Evolutionary conservation across 139 green algal species (phyloP).

Genomic region (Zygnema cylindricum): DNA sequence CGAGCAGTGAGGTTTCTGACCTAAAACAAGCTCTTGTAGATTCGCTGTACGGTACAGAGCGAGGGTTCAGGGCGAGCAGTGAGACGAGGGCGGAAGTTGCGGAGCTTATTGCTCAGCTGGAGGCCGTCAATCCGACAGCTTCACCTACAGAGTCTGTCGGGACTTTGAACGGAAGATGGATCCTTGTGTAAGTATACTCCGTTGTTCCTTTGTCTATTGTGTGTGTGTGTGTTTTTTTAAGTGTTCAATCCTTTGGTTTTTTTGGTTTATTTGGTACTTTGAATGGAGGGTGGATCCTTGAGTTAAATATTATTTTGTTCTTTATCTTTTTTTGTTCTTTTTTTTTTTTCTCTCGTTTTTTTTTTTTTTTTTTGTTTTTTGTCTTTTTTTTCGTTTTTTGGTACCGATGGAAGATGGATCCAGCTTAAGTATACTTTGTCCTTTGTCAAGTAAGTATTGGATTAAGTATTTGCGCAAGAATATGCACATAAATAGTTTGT

Average conservation of each 20-base stretch:
- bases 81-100: conserved; percentile 85
- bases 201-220: background rate
- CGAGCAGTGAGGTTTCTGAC: background rate
- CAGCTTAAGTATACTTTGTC: too few species aligned
- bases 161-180: conserved; percentile 71
- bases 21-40: conserved; percentile 85
- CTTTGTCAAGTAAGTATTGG: too few species aligned
- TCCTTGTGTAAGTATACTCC: conserved; percentile 43
- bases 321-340: background rate
- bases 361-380: background rate
- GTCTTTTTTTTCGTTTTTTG: background rate
- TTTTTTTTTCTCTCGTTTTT: background rate
- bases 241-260: background rate
- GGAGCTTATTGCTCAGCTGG: conserved; percentile 91
- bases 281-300: too few species aligned
- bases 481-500: too few species aligned
- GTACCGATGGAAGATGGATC: too few species aligned
- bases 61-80: conserved; percentile 76
- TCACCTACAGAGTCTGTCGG: conserved; percentile 71
- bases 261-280: background rate
- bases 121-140: conserved; percentile 85
- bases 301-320: background rate
- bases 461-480: too few species aligned
- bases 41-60: conserved; percentile 83
- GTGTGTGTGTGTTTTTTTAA: background rate